phyloP scores from a whole-genome alignment of 2,329 filamentous ascomycete species.

The Stenocarpella maydis region DNA sequence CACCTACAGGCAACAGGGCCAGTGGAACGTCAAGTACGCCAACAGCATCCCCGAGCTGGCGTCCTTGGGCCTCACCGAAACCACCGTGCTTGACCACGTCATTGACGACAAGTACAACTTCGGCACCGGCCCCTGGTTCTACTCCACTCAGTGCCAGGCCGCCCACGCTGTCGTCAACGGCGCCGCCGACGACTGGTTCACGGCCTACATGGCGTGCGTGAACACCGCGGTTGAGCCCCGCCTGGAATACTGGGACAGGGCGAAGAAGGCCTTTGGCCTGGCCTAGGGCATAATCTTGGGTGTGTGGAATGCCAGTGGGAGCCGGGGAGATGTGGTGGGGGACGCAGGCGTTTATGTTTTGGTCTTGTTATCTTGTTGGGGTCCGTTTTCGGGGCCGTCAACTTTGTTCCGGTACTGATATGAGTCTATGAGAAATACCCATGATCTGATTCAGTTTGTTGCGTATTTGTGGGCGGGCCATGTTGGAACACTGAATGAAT shows the following conservation, averaged over 20 bases:
- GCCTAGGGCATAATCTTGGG: not conserved
- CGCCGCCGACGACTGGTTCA: constrained; percentile 52
- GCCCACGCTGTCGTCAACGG: constrained; percentile 46
- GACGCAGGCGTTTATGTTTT: not conserved
- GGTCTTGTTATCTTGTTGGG: not conserved
- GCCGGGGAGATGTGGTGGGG: not conserved
- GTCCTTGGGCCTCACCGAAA: constrained; percentile 41
- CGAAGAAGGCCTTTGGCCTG: constrained; percentile 58
- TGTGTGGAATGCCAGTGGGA: not conserved
- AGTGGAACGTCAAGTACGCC: constrained; percentile 59
- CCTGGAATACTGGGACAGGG: constrained; percentile 51
- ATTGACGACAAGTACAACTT: constrained; percentile 61
- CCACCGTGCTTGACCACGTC: constrained; percentile 54
- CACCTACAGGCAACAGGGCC: constrained; percentile 41
- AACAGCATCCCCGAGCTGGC: constrained; percentile 50
- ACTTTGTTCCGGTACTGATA: not conserved
- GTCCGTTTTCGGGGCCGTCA: not conserved
- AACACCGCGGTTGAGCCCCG: constrained; percentile 40
- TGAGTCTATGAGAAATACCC: constrained; percentile 13
- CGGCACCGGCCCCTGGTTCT: constrained; percentile 61
- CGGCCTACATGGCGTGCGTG: constrained; percentile 58
- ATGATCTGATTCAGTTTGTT: not conserved
- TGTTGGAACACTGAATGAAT: not conserved
- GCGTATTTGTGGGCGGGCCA: not conserved
- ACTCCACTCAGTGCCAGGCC: constrained; percentile 52